Percentiles rank a stretch among this genome's conserved stretches.
These are phyloP conservation scores for Mytilinidion resinicola DNA, from an alignment of 495 filamentous ascomycete genomes.

Conservation along the genomic window DNA sequence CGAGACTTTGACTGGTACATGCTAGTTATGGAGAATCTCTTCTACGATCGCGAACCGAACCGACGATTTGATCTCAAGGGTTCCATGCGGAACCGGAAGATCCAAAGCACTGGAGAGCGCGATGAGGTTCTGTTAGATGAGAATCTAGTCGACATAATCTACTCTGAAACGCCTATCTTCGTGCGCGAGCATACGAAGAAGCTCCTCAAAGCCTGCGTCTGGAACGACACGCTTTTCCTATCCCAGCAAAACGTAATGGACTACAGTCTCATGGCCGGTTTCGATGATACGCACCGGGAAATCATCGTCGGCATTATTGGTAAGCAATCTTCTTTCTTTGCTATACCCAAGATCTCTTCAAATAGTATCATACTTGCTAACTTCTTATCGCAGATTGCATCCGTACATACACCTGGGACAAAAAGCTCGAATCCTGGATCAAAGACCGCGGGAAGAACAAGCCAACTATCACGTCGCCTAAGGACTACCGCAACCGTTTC, in stretches of 20 bases:
- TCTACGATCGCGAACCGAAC: slow-evolving; percentile 85
- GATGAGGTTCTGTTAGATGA: slow-evolving; percentile 96
- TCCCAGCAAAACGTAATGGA: slow-evolving; percentile 96
- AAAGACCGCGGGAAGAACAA: slow-evolving; percentile 90
- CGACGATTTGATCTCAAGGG: slow-evolving; percentile 93
- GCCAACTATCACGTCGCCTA: slow-evolving; percentile 93
- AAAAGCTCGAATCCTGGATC: slow-evolving; percentile 98
- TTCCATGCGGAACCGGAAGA: slow-evolving; percentile 95
- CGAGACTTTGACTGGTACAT: slow-evolving; percentile 93
- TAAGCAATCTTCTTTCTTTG: slow-evolving; percentile 15
- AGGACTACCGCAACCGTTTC: slow-evolving; percentile 95
- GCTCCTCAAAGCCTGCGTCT: slow-evolving; percentile 72
- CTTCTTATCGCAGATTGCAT: slow-evolving; percentile 63
- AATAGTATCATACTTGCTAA: background rate
- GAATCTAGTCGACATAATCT: slow-evolving; percentile 99
- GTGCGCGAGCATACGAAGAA: slow-evolving; percentile 89
- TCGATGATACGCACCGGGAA: slow-evolving; percentile 83
- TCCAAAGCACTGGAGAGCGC: slow-evolving; percentile 86
- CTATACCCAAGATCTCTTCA: background rate
- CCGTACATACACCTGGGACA: slow-evolving; percentile 98
- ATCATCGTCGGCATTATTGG: slow-evolving; percentile 90
- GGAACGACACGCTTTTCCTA: slow-evolving; percentile 95
- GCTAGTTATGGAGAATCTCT: slow-evolving; percentile 96
- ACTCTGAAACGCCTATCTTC: slow-evolving; percentile 83
- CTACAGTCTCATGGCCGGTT: slow-evolving; percentile 96